These are phyloP conservation scores for Pestalotiopsis sp. DNA, from an alignment of 2,329 filamentous ascomycete species.

Conservation along the genomic window DNA sequence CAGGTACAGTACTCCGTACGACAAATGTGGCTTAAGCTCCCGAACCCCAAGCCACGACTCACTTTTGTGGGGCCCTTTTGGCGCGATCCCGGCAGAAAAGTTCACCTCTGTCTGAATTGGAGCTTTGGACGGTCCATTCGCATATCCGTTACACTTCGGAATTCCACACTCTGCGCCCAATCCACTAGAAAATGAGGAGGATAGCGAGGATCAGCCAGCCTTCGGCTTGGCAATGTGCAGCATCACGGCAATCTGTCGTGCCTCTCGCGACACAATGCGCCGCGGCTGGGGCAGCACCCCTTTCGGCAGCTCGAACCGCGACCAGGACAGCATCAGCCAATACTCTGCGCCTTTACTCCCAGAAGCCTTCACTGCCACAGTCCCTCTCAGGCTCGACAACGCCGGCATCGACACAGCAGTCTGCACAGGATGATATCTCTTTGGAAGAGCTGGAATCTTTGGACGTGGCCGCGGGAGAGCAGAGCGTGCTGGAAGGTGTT, in stretches of 20 bases:
- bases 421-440: not conserved
- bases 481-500: not conserved
- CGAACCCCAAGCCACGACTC: not conserved
- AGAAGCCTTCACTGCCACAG: slow-evolving; percentile 7
- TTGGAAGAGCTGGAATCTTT: not conserved
- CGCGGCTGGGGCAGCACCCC: slow-evolving; percentile 18
- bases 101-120: slow-evolving; percentile 1
- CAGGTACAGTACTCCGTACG: too few relatives aligned
- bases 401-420: not conserved
- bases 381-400: slow-evolving; percentile 2
- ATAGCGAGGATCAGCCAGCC: slow-evolving; percentile 31
- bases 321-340: not conserved
- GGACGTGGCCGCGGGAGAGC: not conserved
- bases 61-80: not conserved
- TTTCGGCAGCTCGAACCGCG: not conserved
- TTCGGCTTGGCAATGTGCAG: slow-evolving; percentile 20
- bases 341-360: slow-evolving; percentile 28
- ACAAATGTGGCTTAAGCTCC: not conserved
- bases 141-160: not conserved
- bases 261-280: slow-evolving; percentile 22
- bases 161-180: not conserved
- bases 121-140: not conserved
- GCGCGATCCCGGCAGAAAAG: slow-evolving; percentile 9
- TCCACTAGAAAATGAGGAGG: slow-evolving; percentile 27
- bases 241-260: slow-evolving; percentile 12